Evolutionary conservation across 2,329 filamentous ascomycete genomes (phyloP), one percentile per base, ranked within the genome.

Genomic region (Ceratocystis lukuohia): DNA sequence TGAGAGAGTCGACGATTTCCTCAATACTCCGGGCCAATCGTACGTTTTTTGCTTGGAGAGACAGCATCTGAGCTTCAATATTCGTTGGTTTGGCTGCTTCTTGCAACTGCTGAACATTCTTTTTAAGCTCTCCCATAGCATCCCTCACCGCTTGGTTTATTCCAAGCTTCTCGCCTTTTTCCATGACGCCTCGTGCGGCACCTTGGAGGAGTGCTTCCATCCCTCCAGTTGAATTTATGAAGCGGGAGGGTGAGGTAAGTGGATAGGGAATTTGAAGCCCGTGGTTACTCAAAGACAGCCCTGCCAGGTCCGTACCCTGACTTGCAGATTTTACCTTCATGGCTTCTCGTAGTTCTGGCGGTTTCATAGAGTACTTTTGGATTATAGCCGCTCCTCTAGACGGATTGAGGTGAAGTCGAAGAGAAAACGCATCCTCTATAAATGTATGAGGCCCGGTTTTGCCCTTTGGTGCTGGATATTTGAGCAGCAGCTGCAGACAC

Each of bases 101-200:
- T 59, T 70, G 69, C 37, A 70, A 53, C 28, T 66, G 68, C 71
- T 88, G 83, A 70, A 92, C 84, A 70, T 91, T 91, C 71, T 88
- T 88, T 68, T 84, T 83, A 62, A 93, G 87, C 74, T 95, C 90
- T 7, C 86, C 87, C 72, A 94, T 82, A 20, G 89, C 89, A 70
- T 89, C 88, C n/a, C 89, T 83, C 5, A 94, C 84, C 0, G 87
- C 88, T 74, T 88, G 87, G 72, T 91, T 91, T 66, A 94, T 87
- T 5, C 88, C 88, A 69, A 91, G 84, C 71, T 85, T 87, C 74
- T 92, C 88, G 64, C 89, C 82, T 41, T 84, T 81, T 71, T 89
- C 85, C 44, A 91, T 78, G 17, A 93, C 85, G 64, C 85, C 86
- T 72, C 87, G 89, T 22, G 89, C 88, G 2, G 89, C 89, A 17